These are phyloP conservation scores for Pyricularia sp. DNA, from an alignment of 2,329 filamentous ascomycete species.

Conservation along the genomic window DNA sequence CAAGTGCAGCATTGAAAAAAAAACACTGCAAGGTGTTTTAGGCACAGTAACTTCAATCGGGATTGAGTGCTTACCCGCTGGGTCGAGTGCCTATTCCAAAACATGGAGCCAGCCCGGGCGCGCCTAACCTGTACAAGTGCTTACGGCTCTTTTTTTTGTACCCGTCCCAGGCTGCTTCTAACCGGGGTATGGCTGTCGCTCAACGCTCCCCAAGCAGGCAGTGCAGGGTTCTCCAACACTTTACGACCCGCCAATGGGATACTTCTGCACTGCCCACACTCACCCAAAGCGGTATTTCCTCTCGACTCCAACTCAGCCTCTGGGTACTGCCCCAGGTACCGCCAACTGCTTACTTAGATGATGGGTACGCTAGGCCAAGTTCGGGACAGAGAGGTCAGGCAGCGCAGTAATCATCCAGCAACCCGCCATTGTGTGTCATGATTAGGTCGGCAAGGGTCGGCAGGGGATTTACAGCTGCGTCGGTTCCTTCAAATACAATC, in stretches of 20 bases:
- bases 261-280: background rate
- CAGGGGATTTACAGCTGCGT: background rate
- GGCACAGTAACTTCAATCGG: background rate
- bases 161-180: background rate
- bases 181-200: background rate
- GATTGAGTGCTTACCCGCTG: background rate
- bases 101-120: background rate
- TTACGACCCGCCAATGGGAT: background rate
- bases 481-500: background rate
- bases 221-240: background rate
- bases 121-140: background rate
- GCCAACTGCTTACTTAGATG: background rate
- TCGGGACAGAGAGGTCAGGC: background rate
- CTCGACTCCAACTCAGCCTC: background rate
- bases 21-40: no score
- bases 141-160: background rate
- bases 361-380: background rate
- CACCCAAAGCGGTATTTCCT: background rate
- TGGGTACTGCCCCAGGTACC: background rate
- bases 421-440: background rate
- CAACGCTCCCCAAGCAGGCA: background rate
- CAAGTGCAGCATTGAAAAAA: no score
- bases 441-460: background rate
- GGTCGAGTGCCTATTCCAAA: background rate
- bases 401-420: background rate